Conservation (phyloP, 2,329 filamentous ascomycete species). For the Fusarium sp. region DNA sequence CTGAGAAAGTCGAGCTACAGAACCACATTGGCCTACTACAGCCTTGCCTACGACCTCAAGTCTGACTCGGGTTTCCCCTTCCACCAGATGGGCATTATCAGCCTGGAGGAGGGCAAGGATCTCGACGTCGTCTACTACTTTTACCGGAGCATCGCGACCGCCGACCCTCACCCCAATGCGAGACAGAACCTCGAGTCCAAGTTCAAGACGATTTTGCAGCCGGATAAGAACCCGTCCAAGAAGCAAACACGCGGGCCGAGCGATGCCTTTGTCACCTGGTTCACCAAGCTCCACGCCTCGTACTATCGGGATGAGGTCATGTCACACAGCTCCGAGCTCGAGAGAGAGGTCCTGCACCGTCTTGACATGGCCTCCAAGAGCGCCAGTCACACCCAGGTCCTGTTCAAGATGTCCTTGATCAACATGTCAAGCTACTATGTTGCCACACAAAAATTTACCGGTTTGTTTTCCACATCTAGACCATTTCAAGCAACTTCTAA, state of each 20-base stretch:
- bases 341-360: constrained; percentile 85
- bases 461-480: constrained; percentile 42
- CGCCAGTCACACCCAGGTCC: constrained; percentile 68
- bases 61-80: constrained; percentile 84
- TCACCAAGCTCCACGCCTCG: constrained; percentile 85
- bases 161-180: constrained; percentile 79
- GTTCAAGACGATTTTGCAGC: constrained; percentile 68
- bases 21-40: constrained; percentile 84
- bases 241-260: constrained; percentile 52
- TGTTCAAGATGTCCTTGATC: constrained; percentile 84
- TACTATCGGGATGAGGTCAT: constrained; percentile 84
- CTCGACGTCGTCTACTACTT: constrained; percentile 90
- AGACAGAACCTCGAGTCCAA: constrained; percentile 81
- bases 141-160: constrained; percentile 82
- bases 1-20: constrained; percentile 81
- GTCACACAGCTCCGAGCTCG: constrained; percentile 80
- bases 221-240: constrained; percentile 46
- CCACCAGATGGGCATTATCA: constrained; percentile 91
- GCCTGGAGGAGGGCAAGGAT: constrained; percentile 80
- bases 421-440: constrained; percentile 88
- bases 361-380: constrained; percentile 79
- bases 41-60: constrained; percentile 80
- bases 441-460: constrained; percentile 55
- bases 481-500: not conserved
- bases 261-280: constrained; percentile 80